Evolutionary conservation across 352 stramenopile species (phyloP), one percentile per base, ranked within the genome.

Genomic region (Poterioochromonas sp.): DNA sequence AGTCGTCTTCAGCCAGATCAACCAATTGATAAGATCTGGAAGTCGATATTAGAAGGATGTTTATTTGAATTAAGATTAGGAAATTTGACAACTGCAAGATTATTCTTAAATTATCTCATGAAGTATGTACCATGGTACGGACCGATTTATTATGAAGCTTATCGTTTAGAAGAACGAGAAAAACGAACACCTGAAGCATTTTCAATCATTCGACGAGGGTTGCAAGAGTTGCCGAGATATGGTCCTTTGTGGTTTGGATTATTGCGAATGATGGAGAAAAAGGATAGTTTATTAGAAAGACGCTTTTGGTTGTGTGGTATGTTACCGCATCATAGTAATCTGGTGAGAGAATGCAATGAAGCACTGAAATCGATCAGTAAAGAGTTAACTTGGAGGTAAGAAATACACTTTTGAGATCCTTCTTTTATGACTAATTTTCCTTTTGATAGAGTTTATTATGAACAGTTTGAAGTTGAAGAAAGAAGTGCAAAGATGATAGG

Each of bases 211-310:
- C 81, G 92, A 74, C 81, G 82, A 20, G 90, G 89, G 34, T 79
- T 94, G 39, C 82, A 83, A 76, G 85, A 91, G 63, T 87, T 93
- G 65, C 88, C 88, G 43, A 82, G 88, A 39, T 94, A 94, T 80
- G 88, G 89, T 20, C 89, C 90, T n/a, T 82, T 95, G 32, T 95
- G 90, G 88, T 95, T 94, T 79, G 86, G 87, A 64, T 88, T 89
- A 26, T 92, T 95, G 77, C 81, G 87, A 32, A 78, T 94, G 8
- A 87, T 86, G 63, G 88, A 95, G 79, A 86, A 87, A 70, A 78
- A 89, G 22, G 88, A 91, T 77, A 35, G 88, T 0, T 74, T 74
- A 12, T 58, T 80, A 32, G 68, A 76, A 32, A n/a, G 12, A 44
- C 26, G 34, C 26, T 44, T 5, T 32, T 76, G 68, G 41, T 15